Base-by-base conservation (phyloP, 768 basidiomycete species). In the Tylopilus rubrobrunneus region DNA sequence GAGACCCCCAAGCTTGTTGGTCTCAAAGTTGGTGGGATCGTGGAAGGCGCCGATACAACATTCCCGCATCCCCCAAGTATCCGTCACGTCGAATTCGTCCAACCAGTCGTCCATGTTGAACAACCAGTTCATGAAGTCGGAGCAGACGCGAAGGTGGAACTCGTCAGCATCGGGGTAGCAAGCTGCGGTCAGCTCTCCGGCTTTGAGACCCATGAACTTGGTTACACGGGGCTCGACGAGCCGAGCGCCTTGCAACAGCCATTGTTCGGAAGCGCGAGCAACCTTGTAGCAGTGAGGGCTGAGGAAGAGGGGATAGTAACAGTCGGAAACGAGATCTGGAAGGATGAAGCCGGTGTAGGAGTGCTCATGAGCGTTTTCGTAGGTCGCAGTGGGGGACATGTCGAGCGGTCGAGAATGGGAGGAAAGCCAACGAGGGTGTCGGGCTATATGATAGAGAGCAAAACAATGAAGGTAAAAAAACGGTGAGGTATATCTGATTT, bases 161-260 rank as follows among this genome's bases (percentile, higher is more conserved):
- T 74, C 65, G n/a, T 79, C 70, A 21, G 79, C 72, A 25, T 77
- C 77, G 52, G 81, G 76, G 65, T 87, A 88, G 66, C 82, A 85
- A 62, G 74, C 78, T 3, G 83, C 84, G 33, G 84, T 80, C 57
- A 89, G 79, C 57, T 84, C 81, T 42, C 85, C 84, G 12, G 83
- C 82, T 56, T 85, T 81, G 51, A 86, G 74, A 28, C 80, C 82
- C 60, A 76, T 74, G 49, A 87, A 76, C 34, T 69, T 71, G 53
- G 67, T 71, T 29, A 55, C 48, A 8, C 62, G 62, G 52, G 73
- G 71, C 44, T 70, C 69, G 49, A 65, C 62, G 36, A 69, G 63
- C 10, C 54, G 57, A 21, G 64, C 62, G 0, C 64, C 66, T 37
- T 58, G 41, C 5, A 68, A 25, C 28, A 76, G 52, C 75, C 75